Base-by-base conservation (phyloP, 2,329 filamentous ascomycete genomes). In the Corinectria fuckeliana region DNA sequence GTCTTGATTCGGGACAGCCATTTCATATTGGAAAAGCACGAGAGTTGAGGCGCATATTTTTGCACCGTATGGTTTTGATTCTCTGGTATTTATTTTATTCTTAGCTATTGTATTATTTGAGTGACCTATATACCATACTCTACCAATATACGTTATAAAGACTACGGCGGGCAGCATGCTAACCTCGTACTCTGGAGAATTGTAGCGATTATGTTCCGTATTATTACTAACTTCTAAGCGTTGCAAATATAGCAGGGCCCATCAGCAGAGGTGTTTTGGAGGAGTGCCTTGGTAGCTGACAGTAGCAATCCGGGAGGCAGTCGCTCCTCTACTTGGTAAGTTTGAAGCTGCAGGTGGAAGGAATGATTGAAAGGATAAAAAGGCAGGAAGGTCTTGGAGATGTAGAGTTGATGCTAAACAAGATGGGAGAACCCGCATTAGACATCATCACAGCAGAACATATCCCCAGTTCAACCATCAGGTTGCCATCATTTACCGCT, bases 81-180 rank as follows among this genome's bases (percentile, higher is more conserved):
- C 42, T 49, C 45, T 21, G 56, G 32, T 54, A 59, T 34, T 54
- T 54, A 50, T 54, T 51, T 18, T 30, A 38, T 26, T 32, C 30
- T 32, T 50, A 45, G 21, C 20, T 30, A 18, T 58, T 50, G 45
- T 58, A 50, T 53, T 54, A 58, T 58, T 58, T 49, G 21, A 50
- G 30, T 14, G n/a, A 44, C 50, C 47, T 38, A 50, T 49, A 53
- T 54, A 48, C 47, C 52, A 50, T 34, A 45, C 45, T 52, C 14
- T 58, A 34, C 25, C 38, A 50, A 50, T 39, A 45, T 18, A 38
- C 13, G 23, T 18, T 25, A 8, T 5, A 9, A n/a, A n/a, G 20
- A 25, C 21, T 16, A 25, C 10, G 5, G 9, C 9, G n/a, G n/a
- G 28, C 28, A 30, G 28, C n/a, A n/a, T n/a, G n/a, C n/a, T n/a